Conservation (phyloP, 2,329 filamentous ascomycete species). For the Colletotrichum higginsianum region DNA sequence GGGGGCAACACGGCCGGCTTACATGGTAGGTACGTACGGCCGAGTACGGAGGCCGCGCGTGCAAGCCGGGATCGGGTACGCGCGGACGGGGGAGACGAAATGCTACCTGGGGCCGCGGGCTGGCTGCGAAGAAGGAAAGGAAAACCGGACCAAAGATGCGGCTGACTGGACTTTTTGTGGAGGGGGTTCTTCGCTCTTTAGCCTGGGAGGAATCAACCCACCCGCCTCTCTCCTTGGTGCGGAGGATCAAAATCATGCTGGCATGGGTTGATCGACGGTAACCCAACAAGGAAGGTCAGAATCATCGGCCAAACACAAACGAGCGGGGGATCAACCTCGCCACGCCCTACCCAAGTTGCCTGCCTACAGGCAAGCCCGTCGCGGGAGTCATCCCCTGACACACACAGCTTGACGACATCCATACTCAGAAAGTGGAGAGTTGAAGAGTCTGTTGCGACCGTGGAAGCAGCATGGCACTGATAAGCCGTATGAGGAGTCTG, state of each 20-base stretch:
- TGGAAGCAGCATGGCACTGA: too few species aligned
- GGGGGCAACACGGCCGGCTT: not conserved
- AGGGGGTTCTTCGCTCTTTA: not conserved
- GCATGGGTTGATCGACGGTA: not conserved
- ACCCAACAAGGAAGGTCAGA: not conserved
- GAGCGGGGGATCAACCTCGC: not conserved
- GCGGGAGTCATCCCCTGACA: too few species aligned
- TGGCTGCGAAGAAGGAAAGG: not conserved
- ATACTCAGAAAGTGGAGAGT: too few species aligned
- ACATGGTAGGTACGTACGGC: not conserved
- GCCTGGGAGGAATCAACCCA: not conserved
- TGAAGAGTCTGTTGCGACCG: too few species aligned
- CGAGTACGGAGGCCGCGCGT: constrained; percentile 4
- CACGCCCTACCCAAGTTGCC: not conserved
- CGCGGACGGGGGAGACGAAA: too few species aligned
- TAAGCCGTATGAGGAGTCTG: too few species aligned
- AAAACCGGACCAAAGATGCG: not conserved
- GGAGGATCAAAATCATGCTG: not conserved
- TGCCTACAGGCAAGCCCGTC: not conserved
- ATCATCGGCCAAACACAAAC: not conserved
- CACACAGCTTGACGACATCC: too few species aligned
- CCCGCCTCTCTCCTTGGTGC: not conserved
- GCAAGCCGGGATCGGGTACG: constrained; percentile 3
- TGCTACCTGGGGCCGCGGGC: too few species aligned
- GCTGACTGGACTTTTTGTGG: not conserved